Base-by-base conservation (phyloP, 2,329 filamentous ascomycete species). In the Penicillium sp. region DNA sequence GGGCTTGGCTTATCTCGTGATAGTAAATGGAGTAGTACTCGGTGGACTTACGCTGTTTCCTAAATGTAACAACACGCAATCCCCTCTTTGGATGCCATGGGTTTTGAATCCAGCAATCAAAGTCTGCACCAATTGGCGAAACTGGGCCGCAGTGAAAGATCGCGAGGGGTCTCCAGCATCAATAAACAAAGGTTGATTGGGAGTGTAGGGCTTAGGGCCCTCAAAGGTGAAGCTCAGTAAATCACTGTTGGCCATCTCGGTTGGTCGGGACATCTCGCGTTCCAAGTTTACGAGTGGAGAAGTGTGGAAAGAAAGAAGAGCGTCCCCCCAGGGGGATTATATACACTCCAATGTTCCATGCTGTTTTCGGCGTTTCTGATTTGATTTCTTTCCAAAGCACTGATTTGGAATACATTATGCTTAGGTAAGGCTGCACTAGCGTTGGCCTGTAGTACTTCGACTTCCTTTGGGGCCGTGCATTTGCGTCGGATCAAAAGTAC, bases 61-160 rank as follows among this genome's bases (percentile, higher is more conserved):
- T 54, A 75, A 52, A 57, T 76, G 73, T 43, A 78, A 67, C 60
- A 76, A 63, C 27, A 79, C 76, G 64, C 73, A 77, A 45, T 78
- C 76, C 8, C 76, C 76, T 6, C 65, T 60, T 51, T 71, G 63
- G 49, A 79, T 61, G 51, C 72, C 67, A 51, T 71, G 66, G 8
- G 70, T 69, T 50, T 71, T 72, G 18, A 78, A 63, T 3, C 76
- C 75, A n/a, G 72, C 70, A 55, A 75, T 73, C 42, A 78, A 56
- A 13, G 71, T 71, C 42, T 70, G 68, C 29, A 77, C 71, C 13
- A 73, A 62, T 13, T 59, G 59, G 32, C 60, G 64, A 36, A 76
- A 71, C 55, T 74, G 71, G 5, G 58, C 47, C 10, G 67, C 70
- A 36, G 70, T 75, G 10, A 78, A 66, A 5, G 67, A 73, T 24